These are phyloP conservation scores for Thermoascus crustaceus DNA, from an alignment of 2,329 filamentous ascomycete genomes.

Conservation along the genomic window DNA sequence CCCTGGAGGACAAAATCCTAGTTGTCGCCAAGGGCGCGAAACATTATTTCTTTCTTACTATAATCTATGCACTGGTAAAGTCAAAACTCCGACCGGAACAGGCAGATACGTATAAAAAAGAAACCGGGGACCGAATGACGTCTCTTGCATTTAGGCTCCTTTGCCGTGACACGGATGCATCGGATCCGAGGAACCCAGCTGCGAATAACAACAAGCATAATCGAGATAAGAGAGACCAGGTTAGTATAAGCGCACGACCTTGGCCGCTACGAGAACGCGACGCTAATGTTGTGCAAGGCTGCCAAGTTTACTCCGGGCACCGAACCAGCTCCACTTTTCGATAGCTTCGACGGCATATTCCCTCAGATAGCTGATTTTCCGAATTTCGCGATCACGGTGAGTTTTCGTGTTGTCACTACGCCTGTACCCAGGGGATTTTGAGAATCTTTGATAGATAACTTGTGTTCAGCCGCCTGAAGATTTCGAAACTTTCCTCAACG, in stretches of 20 bases:
- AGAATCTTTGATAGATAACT: too few species aligned
- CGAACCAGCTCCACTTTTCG: not conserved
- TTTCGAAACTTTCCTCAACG: conserved; percentile 8
- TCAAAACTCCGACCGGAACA: conserved; percentile 26
- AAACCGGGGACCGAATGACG: conserved; percentile 28
- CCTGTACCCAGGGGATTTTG: not conserved
- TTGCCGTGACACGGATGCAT: conserved; percentile 19
- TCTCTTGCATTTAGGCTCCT: conserved; percentile 29
- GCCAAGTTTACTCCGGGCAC: not conserved
- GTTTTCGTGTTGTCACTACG: not conserved
- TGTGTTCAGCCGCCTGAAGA: conserved; percentile 9
- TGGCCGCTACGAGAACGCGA: too few species aligned
- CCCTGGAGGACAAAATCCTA: conserved; percentile 23
- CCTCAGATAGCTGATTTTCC: not conserved
- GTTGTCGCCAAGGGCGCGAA: conserved; percentile 31
- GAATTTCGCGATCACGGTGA: not conserved
- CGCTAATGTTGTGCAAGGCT: too few species aligned
- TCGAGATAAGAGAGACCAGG: too few species aligned
- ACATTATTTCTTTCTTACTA: conserved; percentile 33
- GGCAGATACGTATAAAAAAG: conserved; percentile 25
- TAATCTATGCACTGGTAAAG: conserved; percentile 27
- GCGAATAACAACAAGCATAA: too few species aligned
- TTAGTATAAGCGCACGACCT: too few species aligned
- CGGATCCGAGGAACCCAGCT: too few species aligned
- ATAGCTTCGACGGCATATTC: not conserved